Percentiles rank a stretch among this genome's conserved stretches.
These are phyloP conservation scores for Fulvia fulva DNA, from an alignment of 2,329 filamentous ascomycete species.

Conservation along the genomic window DNA sequence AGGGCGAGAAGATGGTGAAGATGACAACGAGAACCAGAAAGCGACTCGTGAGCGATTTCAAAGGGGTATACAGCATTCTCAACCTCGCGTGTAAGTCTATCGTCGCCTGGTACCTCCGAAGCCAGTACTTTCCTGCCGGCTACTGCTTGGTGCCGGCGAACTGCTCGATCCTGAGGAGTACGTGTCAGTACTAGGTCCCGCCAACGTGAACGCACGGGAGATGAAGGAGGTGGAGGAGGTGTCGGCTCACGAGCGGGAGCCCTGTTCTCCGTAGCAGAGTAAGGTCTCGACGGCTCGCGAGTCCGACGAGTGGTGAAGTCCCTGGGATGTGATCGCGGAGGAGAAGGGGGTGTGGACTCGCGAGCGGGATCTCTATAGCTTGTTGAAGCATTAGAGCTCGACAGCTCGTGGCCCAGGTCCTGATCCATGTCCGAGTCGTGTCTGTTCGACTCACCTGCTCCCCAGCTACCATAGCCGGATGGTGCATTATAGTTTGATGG, in stretches of 20 bases:
- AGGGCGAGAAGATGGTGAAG: not conserved
- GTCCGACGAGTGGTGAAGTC: slow-evolving; percentile 12
- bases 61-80: not conserved
- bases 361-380: not conserved
- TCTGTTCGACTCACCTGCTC: not conserved
- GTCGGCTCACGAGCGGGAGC: not conserved
- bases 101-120: slow-evolving; percentile 34
- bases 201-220: not conserved
- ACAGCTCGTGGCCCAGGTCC: not conserved
- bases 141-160: slow-evolving; percentile 25
- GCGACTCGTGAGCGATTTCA: not conserved
- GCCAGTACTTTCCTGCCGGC: slow-evolving; percentile 33
- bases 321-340: not conserved
- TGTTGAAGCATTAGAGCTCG: not conserved
- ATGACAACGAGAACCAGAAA: not conserved
- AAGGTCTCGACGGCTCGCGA: slow-evolving; percentile 13
- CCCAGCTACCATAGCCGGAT: not conserved
- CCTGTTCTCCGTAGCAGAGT: not conserved
- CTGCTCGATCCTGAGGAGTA: slow-evolving; percentile 9
- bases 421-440: not conserved
- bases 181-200: not conserved
- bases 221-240: not conserved
- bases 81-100: slow-evolving; percentile 6
- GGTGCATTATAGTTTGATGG: not conserved
- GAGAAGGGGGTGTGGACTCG: not conserved